A percentile compares a stretch with the other conserved stretches of the same genome.
These are phyloP conservation scores for Acaromyces ingoldii DNA, from an alignment of 1,284 basidiomycete species.

Conservation along the genomic window DNA sequence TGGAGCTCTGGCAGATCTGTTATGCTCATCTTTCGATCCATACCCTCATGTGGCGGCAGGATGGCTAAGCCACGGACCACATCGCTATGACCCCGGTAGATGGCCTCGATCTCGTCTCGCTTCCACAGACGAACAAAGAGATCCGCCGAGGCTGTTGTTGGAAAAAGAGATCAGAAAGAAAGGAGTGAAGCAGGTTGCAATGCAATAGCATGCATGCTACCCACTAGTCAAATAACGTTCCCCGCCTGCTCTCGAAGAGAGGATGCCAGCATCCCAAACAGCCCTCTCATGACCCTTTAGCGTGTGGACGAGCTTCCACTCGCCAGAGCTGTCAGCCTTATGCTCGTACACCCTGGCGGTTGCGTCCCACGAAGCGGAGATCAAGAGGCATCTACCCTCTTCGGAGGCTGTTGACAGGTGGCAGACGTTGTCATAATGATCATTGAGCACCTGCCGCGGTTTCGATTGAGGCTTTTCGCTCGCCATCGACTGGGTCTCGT, in stretches of 20 bases:
- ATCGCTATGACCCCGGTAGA: conserved; percentile 29
- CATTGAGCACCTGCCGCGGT: conserved; percentile 19
- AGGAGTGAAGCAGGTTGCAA: no score
- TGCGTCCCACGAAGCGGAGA: conserved; percentile 31
- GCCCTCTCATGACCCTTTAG: conserved; percentile 28
- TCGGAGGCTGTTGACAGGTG: conserved; percentile 6
- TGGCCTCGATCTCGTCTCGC: conserved; percentile 19
- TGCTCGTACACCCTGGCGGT: conserved; percentile 17
- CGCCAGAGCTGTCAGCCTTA: no score
- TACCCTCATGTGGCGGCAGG: conserved; percentile 3
- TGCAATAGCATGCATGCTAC: no score
- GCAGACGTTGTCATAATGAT: conserved; percentile 31
- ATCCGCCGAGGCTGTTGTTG: conserved; percentile 29
- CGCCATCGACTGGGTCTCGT: conserved; percentile 16
- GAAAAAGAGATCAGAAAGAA: no score
- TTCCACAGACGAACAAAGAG: conserved; percentile 29
- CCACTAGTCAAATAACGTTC: conserved; percentile 27
- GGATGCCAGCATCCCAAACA: conserved; percentile 28
- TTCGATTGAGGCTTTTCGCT: not conserved
- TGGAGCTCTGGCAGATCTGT: not conserved
- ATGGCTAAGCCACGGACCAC: conserved; percentile 22
- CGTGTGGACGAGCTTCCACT: conserved; percentile 14
- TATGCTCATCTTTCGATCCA: no score
- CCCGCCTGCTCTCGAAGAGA: conserved; percentile 6
- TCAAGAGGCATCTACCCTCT: conserved; percentile 7